phyloP scores from a whole-genome alignment of 805 yeast species.

The Candida verbasci region DNA sequence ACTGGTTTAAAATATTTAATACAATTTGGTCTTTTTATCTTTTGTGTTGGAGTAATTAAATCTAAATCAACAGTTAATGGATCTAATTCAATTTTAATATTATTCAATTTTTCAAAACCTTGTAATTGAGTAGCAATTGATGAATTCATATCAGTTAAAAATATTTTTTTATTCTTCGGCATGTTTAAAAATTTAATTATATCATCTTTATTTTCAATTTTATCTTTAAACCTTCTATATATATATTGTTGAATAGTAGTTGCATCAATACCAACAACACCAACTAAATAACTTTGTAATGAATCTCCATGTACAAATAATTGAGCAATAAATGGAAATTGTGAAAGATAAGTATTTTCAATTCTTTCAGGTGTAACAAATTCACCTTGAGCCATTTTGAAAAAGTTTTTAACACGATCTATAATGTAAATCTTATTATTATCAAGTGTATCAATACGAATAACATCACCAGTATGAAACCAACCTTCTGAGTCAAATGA shows the following conservation, averaged over 20 bases:
- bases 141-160: slow-evolving; percentile 21
- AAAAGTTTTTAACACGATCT: slow-evolving; percentile 45
- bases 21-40: slow-evolving; percentile 38
- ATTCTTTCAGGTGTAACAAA: slow-evolving; percentile 41
- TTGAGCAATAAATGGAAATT: slow-evolving; percentile 25
- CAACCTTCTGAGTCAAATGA: slow-evolving; percentile 47
- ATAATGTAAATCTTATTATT: slow-evolving; percentile 40
- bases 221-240: slow-evolving; percentile 11
- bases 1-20: slow-evolving; percentile 21
- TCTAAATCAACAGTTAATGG: slow-evolving; percentile 36
- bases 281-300: slow-evolving; percentile 23
- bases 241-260: slow-evolving; percentile 15
- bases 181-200: slow-evolving; percentile 20
- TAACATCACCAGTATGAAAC: slow-evolving; percentile 57
- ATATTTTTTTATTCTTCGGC: slow-evolving; percentile 15
- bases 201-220: slow-evolving; percentile 11
- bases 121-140: slow-evolving; percentile 19
- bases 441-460: slow-evolving; percentile 15
- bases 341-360: slow-evolving; percentile 29
- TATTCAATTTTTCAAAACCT: slow-evolving; percentile 38
- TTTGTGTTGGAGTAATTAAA: slow-evolving; percentile 40
- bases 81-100: slow-evolving; percentile 31
- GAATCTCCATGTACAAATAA: slow-evolving; percentile 32
- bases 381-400: slow-evolving; percentile 42
- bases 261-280: slow-evolving; percentile 24